Conservation (phyloP, 352 stramenopile genomes). For the Phytophthora rubi region DNA sequence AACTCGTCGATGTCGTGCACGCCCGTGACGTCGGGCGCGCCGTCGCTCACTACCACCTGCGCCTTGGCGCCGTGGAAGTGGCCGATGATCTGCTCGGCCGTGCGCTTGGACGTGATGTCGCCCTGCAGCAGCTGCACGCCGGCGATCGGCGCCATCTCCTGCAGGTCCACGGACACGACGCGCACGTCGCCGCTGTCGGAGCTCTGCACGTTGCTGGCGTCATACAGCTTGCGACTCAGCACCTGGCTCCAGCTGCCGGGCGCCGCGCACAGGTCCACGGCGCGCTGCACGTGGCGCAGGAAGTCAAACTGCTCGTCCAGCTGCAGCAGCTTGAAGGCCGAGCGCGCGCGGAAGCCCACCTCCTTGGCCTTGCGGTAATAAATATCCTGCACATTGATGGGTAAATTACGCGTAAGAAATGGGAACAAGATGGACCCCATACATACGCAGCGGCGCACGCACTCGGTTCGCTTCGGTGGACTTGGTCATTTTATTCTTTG, state of each 20-base stretch:
- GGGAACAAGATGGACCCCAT: not conserved
- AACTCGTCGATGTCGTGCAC: constrained; percentile 99
- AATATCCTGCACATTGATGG: constrained; percentile 58
- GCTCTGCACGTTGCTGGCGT: constrained; percentile 40
- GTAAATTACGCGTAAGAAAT: too few relatives aligned
- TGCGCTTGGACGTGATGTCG: constrained; percentile 96
- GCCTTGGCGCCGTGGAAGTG: constrained; percentile 94
- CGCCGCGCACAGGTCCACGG: constrained; percentile 98
- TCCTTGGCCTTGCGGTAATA: constrained; percentile 96
- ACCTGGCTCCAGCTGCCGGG: constrained; percentile 99
- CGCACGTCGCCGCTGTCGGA: constrained; percentile 47
- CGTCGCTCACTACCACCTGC: constrained; percentile 98
- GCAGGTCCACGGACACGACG: constrained; percentile 98
- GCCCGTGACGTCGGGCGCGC: constrained; percentile 99
- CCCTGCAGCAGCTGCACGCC: constrained; percentile 97
- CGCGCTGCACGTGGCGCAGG: constrained; percentile 90
- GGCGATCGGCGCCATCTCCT: constrained; percentile 98
- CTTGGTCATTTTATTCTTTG: constrained; percentile 51
- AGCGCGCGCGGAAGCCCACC: constrained; percentile 96
- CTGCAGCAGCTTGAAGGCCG: constrained; percentile 99
- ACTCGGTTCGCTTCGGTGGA: constrained; percentile 68
- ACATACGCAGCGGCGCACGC: constrained; percentile 18
- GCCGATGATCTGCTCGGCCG: constrained; percentile 95
- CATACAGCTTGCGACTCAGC: constrained; percentile 90
- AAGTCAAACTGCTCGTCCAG: constrained; percentile 98